A percentile compares a stretch with the other conserved stretches of the same genome.
Evolutionary conservation across 2,329 filamentous ascomycete species (phyloP).

Genomic region (Karstenula rhodostoma): DNA sequence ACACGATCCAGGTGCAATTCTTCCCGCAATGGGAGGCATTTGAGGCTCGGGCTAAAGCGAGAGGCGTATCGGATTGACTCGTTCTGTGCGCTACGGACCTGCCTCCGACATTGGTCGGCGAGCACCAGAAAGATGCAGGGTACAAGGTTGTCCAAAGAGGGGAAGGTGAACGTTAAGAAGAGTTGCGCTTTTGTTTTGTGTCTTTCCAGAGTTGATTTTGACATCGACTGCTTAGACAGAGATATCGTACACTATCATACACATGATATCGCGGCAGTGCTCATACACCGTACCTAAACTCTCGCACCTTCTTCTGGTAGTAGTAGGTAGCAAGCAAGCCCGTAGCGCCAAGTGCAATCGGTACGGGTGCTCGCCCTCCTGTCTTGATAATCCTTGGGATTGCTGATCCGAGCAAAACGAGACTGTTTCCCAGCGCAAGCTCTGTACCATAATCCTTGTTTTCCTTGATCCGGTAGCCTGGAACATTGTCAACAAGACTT

Average conservation of each 20-base stretch:
- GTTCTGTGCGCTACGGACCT: not conserved
- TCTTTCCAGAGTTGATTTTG: not conserved
- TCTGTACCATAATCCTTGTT: conserved; percentile 41
- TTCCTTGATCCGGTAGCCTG: conserved; percentile 39
- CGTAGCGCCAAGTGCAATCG: conserved; percentile 34
- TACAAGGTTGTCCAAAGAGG: not conserved
- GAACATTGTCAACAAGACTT: not conserved
- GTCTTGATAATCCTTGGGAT: conserved; percentile 39
- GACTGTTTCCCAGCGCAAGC: conserved; percentile 37
- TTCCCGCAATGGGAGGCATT: not conserved
- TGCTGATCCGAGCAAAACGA: conserved; percentile 33
- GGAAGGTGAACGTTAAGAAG: not conserved
- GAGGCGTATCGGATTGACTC: not conserved
- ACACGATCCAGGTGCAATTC: not conserved
- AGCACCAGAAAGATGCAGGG: not conserved
- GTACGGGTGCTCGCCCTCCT: conserved; percentile 36
- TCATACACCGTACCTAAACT: conserved; percentile 40
- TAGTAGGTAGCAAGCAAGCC: conserved; percentile 37
- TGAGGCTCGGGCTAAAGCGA: not conserved
- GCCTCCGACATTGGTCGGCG: not conserved
- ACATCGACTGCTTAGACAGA: not conserved
- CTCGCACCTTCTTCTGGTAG: conserved; percentile 41
- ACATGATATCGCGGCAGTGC: not conserved
- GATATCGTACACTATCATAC: not conserved
- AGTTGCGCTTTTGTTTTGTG: not conserved